phyloP scores from a whole-genome alignment of 768 basidiomycete species.

The Trametes coccinea region DNA sequence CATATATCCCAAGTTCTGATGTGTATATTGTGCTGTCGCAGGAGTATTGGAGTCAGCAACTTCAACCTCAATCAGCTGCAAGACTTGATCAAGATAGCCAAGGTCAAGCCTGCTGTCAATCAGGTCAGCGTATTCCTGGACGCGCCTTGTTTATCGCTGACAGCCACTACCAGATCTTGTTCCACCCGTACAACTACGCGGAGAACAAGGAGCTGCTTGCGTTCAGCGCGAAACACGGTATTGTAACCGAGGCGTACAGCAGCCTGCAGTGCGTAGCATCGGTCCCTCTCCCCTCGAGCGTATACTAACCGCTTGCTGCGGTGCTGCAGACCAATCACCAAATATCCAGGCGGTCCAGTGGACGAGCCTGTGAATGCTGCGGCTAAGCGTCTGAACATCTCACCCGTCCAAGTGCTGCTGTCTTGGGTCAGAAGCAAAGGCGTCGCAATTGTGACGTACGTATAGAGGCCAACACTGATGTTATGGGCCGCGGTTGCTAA shows the following conservation, averaged over 20 bases:
- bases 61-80: conserved; percentile 56
- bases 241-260: conserved; percentile 65
- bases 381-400: conserved; percentile 54
- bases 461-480: not conserved
- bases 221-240: conserved; percentile 54
- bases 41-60: conserved; percentile 77
- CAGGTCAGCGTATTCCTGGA: conserved; percentile 45
- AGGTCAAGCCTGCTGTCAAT: conserved; percentile 66
- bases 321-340: conserved; percentile 54
- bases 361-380: conserved; percentile 54
- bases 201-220: conserved; percentile 56
- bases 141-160: too few species aligned
- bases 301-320: not conserved
- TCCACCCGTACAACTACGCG: conserved; percentile 74
- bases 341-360: conserved; percentile 62
- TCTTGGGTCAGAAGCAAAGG: conserved; percentile 71
- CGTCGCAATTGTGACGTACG: conserved; percentile 61
- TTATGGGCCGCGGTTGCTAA: not conserved
- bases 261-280: conserved; percentile 50
- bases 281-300: too few species aligned
- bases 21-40: conserved; percentile 24
- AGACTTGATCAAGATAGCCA: conserved; percentile 48
- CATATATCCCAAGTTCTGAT: not conserved
- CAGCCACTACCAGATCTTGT: conserved; percentile 47
- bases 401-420: conserved; percentile 65